Conservation (phyloP, 2,329 filamentous ascomycete genomes). For the Alternaria arborescens region DNA sequence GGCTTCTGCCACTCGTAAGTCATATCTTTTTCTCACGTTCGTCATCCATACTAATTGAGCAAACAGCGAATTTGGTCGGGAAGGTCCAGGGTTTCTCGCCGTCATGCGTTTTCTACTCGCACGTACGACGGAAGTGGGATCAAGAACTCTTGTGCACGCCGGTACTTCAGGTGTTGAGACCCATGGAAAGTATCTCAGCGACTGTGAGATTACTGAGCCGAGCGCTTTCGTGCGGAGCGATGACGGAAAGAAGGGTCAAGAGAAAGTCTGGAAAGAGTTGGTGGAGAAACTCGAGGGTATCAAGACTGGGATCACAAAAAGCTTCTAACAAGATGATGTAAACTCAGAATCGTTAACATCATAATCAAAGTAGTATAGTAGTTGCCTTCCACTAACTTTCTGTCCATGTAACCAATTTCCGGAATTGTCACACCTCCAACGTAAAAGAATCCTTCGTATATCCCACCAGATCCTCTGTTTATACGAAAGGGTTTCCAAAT, state of each 20-base stretch:
- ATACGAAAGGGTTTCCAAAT: too few relatives aligned
- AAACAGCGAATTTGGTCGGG: slow-evolving; percentile 33
- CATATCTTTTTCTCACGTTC: not conserved
- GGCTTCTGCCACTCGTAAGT: slow-evolving; percentile 46
- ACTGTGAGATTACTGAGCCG: slow-evolving; percentile 42
- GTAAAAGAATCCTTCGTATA: too few relatives aligned
- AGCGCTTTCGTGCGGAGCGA: slow-evolving; percentile 47
- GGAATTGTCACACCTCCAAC: too few relatives aligned
- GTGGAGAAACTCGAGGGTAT: slow-evolving; percentile 51
- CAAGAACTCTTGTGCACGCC: slow-evolving; percentile 53
- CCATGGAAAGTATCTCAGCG: slow-evolving; percentile 54
- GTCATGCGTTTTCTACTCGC: slow-evolving; percentile 39
- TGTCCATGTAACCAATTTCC: too few relatives aligned
- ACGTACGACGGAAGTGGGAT: slow-evolving; percentile 53
- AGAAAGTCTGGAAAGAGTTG: slow-evolving; percentile 54
- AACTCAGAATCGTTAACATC: not conserved
- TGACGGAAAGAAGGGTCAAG: slow-evolving; percentile 49
- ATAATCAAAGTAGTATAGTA: too few relatives aligned
- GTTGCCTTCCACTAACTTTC: not conserved
- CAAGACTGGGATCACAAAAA: slow-evolving; percentile 36
- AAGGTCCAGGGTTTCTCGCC: slow-evolving; percentile 15
- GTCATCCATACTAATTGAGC: not conserved
- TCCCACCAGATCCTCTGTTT: too few relatives aligned
- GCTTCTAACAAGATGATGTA: not conserved
- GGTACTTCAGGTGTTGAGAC: slow-evolving; percentile 46